Evolutionary conservation across 768 basidiomycete genomes (phyloP), one percentile per base, ranked within the genome.

Genomic region (Candolleomyces eurysporus): DNA sequence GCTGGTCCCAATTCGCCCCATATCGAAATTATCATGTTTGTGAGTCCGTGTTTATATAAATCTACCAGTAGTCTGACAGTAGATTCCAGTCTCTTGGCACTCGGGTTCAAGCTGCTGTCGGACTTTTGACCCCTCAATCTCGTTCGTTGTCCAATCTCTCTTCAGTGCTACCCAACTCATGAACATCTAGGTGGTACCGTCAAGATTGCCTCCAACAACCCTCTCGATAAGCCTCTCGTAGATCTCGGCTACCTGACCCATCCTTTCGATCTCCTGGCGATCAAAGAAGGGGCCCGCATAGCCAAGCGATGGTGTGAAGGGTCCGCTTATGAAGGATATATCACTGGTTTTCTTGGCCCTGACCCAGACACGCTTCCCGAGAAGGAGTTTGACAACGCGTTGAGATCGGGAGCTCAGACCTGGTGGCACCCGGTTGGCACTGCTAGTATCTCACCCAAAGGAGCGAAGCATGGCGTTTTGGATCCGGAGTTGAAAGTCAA

Each of bases 401-500:
- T 46, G 19, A 46, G 19, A 13, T 4, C 5, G 14, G 5, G 5
- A 46, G 45, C 13, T 46, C 5, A 13, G 14, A 19, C 19, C 16
- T 46, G 4, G 5, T 16, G 45, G 45, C 76, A 76, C 61, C 70
- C 71, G 6, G 67, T 67, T 21, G 63, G 69, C 10, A 72, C 71
- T 0, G 71, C 73, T n/a, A 65, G 54, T 11, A 71, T 75, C 69
- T 69, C 69, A 3, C 62, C 70, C 1, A 51, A 48, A 22, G 59
- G 62, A 43, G 68, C 69, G 0, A 46, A 50, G 9, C 61, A 54
- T 21, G 75, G 74, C 10, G 75, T 75, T 40, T 69, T 75, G 4
- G 69, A 75, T 60, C 67, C 75, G 3, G 65, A 73, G 53, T 57
- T 78, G 10, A 54, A 39, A 16, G 69, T 77, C 21, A 75, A 76